phyloP scores from a whole-genome alignment of 768 basidiomycete genomes.

The Tremella fuciformis region DNA sequence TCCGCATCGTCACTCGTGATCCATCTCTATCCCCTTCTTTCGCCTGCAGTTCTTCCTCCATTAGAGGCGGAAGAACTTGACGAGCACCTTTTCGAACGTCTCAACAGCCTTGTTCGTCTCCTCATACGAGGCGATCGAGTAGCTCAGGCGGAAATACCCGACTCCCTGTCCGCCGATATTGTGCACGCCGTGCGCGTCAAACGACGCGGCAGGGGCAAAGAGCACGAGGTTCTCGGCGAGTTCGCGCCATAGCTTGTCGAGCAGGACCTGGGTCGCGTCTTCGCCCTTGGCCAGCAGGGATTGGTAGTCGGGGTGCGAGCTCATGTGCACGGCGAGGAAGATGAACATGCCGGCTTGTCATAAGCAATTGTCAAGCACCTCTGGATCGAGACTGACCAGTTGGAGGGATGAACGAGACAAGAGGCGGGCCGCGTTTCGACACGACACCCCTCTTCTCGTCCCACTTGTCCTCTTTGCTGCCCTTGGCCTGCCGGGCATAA shows the following conservation, averaged over 20 bases:
- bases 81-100: conserved; percentile 42
- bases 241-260: conserved; percentile 62
- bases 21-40: no score
- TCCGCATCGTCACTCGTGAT: no score
- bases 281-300: conserved; percentile 31
- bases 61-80: conserved; percentile 41
- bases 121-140: conserved; percentile 50
- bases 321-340: conserved; percentile 66
- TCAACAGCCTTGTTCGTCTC: conserved; percentile 40
- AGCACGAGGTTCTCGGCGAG: conserved; percentile 58
- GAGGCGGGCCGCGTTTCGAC: conserved; percentile 38
- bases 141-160: conserved; percentile 52
- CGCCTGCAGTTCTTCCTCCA: conserved; percentile 2
- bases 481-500: conserved; percentile 50
- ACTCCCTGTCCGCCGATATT: conserved; percentile 41
- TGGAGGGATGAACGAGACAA: conserved; percentile 72
- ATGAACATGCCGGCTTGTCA: conserved; percentile 70
- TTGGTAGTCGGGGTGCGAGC: conserved; percentile 58
- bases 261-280: conserved; percentile 51
- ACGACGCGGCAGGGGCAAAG: conserved; percentile 62
- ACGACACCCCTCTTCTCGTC: conserved; percentile 55
- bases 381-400: conserved; percentile 44
- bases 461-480: conserved; percentile 32
- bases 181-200: conserved; percentile 45
- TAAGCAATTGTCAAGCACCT: conserved; percentile 8